phyloP scores from a whole-genome alignment of 2,329 filamentous ascomycete species.

The Nothophaeocryptopus gaeumannii region DNA sequence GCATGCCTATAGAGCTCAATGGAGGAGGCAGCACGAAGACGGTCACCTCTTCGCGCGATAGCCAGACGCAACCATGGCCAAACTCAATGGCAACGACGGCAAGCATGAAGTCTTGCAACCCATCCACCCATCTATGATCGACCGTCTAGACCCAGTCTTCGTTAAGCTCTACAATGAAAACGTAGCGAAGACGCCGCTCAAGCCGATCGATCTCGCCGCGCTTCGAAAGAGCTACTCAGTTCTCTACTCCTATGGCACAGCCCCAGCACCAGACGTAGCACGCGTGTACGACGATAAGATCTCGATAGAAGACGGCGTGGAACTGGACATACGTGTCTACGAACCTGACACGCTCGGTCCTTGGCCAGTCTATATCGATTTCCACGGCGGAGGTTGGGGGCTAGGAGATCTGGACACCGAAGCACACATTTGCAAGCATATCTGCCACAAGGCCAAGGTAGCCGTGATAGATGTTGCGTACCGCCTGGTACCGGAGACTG shows the following conservation, averaged over 20 bases:
- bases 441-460: constrained; percentile 3
- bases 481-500: not conserved
- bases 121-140: not conserved
- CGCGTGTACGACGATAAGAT: not conserved
- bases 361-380: not conserved
- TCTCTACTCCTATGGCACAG: constrained; percentile 8
- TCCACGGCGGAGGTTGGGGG: constrained; percentile 3
- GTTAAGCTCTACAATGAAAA: constrained; percentile 6
- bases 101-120: not conserved
- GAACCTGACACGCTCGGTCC: not conserved
- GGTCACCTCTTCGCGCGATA: too few species aligned
- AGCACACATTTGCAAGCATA: not conserved
- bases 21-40: too few species aligned
- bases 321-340: constrained; percentile 2
- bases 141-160: constrained; percentile 6
- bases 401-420: constrained; percentile 5
- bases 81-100: constrained; percentile 30
- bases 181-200: constrained; percentile 4
- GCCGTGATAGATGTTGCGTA: constrained; percentile 3
- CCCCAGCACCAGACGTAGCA: not conserved
- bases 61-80: not conserved
- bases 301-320: not conserved
- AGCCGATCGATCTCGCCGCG: constrained; percentile 2
- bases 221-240: constrained; percentile 6
- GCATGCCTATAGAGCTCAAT: too few species aligned